Evolutionary conservation across 2,329 filamentous ascomycete species (phyloP).

Genomic region (Fusarium humuli): DNA sequence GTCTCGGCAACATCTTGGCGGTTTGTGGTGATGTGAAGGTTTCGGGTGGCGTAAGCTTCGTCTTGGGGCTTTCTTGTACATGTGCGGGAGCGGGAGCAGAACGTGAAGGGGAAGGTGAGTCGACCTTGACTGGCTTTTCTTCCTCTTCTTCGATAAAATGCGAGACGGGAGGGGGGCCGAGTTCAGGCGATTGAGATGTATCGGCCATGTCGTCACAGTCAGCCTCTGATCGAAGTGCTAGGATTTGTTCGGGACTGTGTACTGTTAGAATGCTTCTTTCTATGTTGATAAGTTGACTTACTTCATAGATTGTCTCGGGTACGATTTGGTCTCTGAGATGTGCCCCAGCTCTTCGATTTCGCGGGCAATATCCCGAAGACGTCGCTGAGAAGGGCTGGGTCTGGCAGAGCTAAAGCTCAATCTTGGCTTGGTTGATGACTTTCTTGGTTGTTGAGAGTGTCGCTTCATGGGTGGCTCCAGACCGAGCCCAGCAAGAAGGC

Average conservation of each 20-base stretch:
- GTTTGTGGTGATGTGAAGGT: conserved; percentile 48
- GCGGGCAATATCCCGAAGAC: conserved; percentile 67
- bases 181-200: conserved; percentile 73
- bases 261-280: conserved; percentile 47
- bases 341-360: conserved; percentile 64
- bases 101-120: conserved; percentile 56
- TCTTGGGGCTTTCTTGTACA: conserved; percentile 41
- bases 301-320: conserved; percentile 76
- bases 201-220: conserved; percentile 59
- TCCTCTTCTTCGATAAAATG: conserved; percentile 68
- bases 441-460: conserved; percentile 56
- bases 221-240: conserved; percentile 66
- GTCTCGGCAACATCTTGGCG: conserved; percentile 31
- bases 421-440: conserved; percentile 55
- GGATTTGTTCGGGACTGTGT: conserved; percentile 69
- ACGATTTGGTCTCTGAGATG: conserved; percentile 77
- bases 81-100: conserved; percentile 21
- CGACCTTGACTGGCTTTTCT: conserved; percentile 65
- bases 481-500: conserved; percentile 74
- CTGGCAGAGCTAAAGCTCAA: conserved; percentile 55
- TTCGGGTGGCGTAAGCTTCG: conserved; percentile 49
- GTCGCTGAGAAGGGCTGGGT: conserved; percentile 65
- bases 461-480: conserved; percentile 67
- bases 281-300: conserved; percentile 55
- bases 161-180: conserved; percentile 72